Percentiles rank a stretch among this genome's conserved stretches.
phyloP scores from a whole-genome alignment of 208 protist species.

The Phytomonas sp. region DNA sequence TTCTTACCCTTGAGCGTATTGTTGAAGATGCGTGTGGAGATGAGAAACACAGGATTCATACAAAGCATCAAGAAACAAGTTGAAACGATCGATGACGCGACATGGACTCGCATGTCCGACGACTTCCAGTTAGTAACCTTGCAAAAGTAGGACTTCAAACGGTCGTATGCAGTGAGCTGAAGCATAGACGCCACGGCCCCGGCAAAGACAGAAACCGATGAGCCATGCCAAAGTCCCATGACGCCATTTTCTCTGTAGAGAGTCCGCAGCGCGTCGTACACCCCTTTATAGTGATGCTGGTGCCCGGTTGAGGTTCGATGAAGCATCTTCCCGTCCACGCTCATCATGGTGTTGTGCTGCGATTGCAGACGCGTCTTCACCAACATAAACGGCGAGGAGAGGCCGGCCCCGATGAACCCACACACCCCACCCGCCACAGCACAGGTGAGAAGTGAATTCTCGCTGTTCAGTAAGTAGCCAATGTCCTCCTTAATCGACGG shows the following conservation, averaged over 20 bases:
- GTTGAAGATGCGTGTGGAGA: slow-evolving; percentile 65
- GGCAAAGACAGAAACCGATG: slow-evolving; percentile 26
- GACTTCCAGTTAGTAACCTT: slow-evolving; percentile 10
- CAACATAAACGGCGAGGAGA: slow-evolving; percentile 47
- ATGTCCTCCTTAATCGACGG: slow-evolving; percentile 27
- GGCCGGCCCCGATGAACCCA: slow-evolving; percentile 34
- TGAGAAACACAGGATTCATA: slow-evolving; percentile 56
- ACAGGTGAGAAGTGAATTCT: slow-evolving; percentile 16
- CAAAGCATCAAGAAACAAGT: slow-evolving; percentile 19
- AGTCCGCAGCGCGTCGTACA: slow-evolving; percentile 27
- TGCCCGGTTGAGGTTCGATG: slow-evolving; percentile 25
- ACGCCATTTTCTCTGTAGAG: slow-evolving; percentile 34
- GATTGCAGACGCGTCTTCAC: slow-evolving; percentile 72
- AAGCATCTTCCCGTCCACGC: slow-evolving; percentile 11
- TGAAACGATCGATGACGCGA: slow-evolving; percentile 23
- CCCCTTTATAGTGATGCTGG: slow-evolving; percentile 42
- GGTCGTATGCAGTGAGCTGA: slow-evolving; percentile 54
- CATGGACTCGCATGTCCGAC: slow-evolving; percentile 41
- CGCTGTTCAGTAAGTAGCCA: slow-evolving; percentile 6
- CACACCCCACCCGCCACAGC: slow-evolving; percentile 19
- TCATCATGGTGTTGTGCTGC: slow-evolving; percentile 25
- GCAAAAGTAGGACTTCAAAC: slow-evolving; percentile 18
- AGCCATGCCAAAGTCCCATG: slow-evolving; percentile 40
- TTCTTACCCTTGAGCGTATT: slow-evolving; percentile 19
- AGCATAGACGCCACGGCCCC: slow-evolving; percentile 29